A percentile compares a stretch with the other conserved stretches of the same genome.
phyloP scores from a whole-genome alignment of 2,329 filamentous ascomycete species.

The Paracorniculantispora psalliotae region DNA sequence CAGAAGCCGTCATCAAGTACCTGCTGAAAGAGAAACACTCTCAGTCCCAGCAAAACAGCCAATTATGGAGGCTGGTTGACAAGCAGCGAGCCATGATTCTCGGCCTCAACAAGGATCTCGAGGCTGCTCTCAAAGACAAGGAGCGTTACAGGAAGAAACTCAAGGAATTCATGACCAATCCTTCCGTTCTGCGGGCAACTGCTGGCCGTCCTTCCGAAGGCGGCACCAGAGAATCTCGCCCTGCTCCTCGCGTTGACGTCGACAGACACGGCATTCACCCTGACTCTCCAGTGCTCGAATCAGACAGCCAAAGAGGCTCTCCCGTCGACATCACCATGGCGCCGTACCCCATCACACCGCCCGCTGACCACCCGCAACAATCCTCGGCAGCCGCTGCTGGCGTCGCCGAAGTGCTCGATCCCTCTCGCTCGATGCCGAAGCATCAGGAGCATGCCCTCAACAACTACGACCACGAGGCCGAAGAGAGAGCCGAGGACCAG shows the following conservation, averaged over 20 bases:
- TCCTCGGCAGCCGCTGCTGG: slow-evolving; percentile 36
- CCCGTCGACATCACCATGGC: slow-evolving; percentile 56
- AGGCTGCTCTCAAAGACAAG: slow-evolving; percentile 87
- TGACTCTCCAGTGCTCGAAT: slow-evolving; percentile 46
- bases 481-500: slow-evolving; percentile 43
- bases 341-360: slow-evolving; percentile 61
- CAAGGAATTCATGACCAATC: slow-evolving; percentile 61
- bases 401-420: slow-evolving; percentile 49
- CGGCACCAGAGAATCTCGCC: neutral
- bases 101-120: slow-evolving; percentile 89
- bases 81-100: slow-evolving; percentile 94
- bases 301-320: slow-evolving; percentile 48
- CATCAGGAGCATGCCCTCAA: slow-evolving; percentile 55
- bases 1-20: slow-evolving; percentile 84
- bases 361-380: slow-evolving; percentile 44
- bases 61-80: slow-evolving; percentile 92
- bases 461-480: slow-evolving; percentile 50
- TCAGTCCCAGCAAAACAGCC: slow-evolving; percentile 80
- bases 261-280: slow-evolving; percentile 24
- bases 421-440: slow-evolving; percentile 55
- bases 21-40: slow-evolving; percentile 88
- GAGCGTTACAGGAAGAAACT: slow-evolving; percentile 88
- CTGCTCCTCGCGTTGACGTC: slow-evolving; percentile 22
- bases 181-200: slow-evolving; percentile 28
- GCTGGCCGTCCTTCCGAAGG: slow-evolving; percentile 18